A percentile compares a stretch with the other conserved stretches of the same genome.
These are phyloP conservation scores for Kurtzmaniella fragi DNA, from an alignment of 805 yeast species.

Conservation along the genomic window DNA sequence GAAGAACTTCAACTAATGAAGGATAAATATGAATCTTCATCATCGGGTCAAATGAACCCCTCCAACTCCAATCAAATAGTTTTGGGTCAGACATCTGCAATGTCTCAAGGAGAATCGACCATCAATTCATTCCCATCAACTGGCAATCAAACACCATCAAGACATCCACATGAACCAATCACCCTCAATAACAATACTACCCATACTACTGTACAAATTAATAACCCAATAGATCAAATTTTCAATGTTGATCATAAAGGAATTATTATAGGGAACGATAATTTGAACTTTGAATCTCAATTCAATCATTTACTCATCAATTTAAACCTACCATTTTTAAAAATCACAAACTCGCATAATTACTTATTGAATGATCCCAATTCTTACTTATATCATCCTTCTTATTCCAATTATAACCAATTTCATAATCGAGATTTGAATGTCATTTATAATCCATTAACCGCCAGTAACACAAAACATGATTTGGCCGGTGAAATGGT, in stretches of 20 bases:
- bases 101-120: conserved; percentile 4
- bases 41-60: background rate
- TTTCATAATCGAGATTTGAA: conserved; percentile 33
- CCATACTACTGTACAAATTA: conserved; percentile 20
- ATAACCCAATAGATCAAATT: conserved; percentile 42
- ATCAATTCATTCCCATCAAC: background rate
- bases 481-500: conserved; percentile 8
- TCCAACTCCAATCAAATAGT: conserved; percentile 1
- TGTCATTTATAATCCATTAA: conserved; percentile 35
- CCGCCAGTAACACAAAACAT: conserved; percentile 18
- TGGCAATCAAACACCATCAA: too few species aligned
- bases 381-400: conserved; percentile 37
- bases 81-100: too few species aligned
- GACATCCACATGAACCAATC: too few species aligned
- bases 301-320: conserved; percentile 40
- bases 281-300: conserved; percentile 41
- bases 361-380: conserved; percentile 37
- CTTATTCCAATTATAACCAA: conserved; percentile 31
- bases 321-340: conserved; percentile 38
- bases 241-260: conserved; percentile 40
- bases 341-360: conserved; percentile 40
- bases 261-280: conserved; percentile 40
- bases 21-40: conserved; percentile 20
- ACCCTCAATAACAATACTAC: too few species aligned
- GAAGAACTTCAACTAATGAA: conserved; percentile 43